These are phyloP conservation scores for Endoconidiophora polonica DNA, from an alignment of 2,329 filamentous ascomycete species.

Conservation along the genomic window DNA sequence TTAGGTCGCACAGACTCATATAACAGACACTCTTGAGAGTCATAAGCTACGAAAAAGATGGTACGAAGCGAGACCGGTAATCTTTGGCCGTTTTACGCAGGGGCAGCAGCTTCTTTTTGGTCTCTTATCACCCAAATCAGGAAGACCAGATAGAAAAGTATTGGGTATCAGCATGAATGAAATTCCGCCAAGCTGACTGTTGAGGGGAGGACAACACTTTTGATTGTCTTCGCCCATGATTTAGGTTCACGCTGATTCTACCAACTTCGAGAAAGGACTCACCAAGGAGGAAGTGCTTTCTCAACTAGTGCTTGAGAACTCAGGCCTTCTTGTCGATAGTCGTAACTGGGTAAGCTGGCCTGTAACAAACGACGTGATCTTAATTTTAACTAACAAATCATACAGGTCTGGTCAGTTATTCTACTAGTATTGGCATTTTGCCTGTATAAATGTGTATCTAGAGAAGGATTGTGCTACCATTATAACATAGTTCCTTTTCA, in stretches of 20 bases:
- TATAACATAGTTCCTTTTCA: no score
- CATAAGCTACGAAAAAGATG: no score
- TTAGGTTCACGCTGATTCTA: constrained; percentile 63
- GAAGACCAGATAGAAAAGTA: neutral
- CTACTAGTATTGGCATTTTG: no score
- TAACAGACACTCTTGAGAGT: no score
- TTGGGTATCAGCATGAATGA: neutral
- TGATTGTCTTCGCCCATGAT: neutral
- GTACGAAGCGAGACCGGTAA: no score
- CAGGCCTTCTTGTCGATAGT: constrained; percentile 53
- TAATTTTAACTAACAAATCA: neutral
- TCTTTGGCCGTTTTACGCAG: no score
- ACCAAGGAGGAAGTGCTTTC: constrained; percentile 57
- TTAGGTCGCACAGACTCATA: no score
- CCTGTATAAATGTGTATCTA: no score
- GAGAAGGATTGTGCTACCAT: no score
- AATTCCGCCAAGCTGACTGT: neutral
- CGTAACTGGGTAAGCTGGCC: constrained; percentile 53
- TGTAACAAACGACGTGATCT: neutral
- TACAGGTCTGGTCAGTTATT: constrained; percentile 9
- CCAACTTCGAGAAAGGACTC: constrained; percentile 50
- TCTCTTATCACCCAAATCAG: neutral
- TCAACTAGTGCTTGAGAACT: constrained; percentile 55
- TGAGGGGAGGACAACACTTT: neutral
- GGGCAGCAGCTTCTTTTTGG: no score